Conservation (phyloP, 768 basidiomycete genomes). For the Hydnomerulius pinastri region DNA sequence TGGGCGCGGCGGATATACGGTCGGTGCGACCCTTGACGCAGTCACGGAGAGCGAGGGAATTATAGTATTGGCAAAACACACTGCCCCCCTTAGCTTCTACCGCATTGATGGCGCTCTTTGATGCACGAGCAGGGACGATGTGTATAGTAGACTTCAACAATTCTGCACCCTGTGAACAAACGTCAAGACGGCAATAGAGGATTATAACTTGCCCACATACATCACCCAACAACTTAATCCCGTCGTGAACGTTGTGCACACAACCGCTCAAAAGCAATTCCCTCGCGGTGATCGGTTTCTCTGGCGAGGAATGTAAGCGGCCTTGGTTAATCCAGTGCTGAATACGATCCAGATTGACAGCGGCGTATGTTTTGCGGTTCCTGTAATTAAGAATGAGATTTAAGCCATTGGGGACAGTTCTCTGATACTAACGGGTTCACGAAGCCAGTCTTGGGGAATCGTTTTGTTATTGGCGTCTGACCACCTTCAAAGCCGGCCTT, state of each 20-base stretch:
- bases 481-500: conserved; percentile 92
- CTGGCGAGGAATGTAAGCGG: conserved; percentile 72
- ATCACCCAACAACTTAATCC: conserved; percentile 88
- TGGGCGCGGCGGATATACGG: conserved; percentile 74
- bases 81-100: conserved; percentile 82
- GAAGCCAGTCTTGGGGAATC: conserved; percentile 94
- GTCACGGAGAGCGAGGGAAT: conserved; percentile 79
- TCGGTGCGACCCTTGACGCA: conserved; percentile 73
- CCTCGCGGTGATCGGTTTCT: conserved; percentile 84
- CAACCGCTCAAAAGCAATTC: conserved; percentile 86
- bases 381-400: conserved; percentile 41
- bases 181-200: conserved; percentile 1
- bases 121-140: conserved; percentile 82
- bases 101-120: conserved; percentile 80
- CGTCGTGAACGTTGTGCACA: conserved; percentile 85
- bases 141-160: conserved; percentile 72
- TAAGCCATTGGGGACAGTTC: not conserved
- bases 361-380: conserved; percentile 72
- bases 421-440: conserved; percentile 74
- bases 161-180: conserved; percentile 54
- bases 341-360: conserved; percentile 84
- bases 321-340: conserved; percentile 91
- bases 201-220: conserved; percentile 43
- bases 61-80: conserved; percentile 91
- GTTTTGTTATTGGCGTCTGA: conserved; percentile 88